A percentile compares a stretch with the other conserved stretches of the same genome.
Evolutionary conservation across 2,329 filamentous ascomycete genomes (phyloP).

Genomic region (Aspergillus ruber): DNA sequence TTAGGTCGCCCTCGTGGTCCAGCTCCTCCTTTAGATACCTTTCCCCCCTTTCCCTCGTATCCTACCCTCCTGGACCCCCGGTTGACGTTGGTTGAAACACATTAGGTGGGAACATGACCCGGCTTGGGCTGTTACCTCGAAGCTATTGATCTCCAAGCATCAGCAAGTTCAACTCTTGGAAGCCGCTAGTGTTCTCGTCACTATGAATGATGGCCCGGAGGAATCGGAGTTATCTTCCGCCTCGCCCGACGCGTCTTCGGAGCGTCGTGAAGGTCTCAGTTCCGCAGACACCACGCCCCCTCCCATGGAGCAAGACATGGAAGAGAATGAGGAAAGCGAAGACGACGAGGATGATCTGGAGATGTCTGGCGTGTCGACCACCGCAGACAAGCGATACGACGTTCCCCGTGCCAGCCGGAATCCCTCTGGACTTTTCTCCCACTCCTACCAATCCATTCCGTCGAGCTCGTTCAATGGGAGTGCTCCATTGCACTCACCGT

Average conservation of each 20-base stretch:
- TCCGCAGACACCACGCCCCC: slow-evolving; percentile 91
- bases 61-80: slow-evolving; percentile 11
- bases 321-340: slow-evolving; percentile 45
- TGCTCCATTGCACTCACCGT: slow-evolving; percentile 43
- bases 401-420: slow-evolving; percentile 15
- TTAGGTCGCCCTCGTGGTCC: slow-evolving; percentile 34
- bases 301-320: slow-evolving; percentile 57
- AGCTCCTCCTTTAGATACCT: slow-evolving; percentile 13
- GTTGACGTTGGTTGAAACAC: slow-evolving; percentile 35
- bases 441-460: slow-evolving; percentile 70
- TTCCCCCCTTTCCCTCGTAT: slow-evolving; percentile 19
- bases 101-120: slow-evolving; percentile 98
- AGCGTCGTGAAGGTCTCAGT: slow-evolving; percentile 65
- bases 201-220: slow-evolving; percentile 69
- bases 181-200: slow-evolving; percentile 89
- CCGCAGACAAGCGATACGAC: slow-evolving; percentile 52
- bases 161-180: slow-evolving; percentile 97
- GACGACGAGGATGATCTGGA: slow-evolving; percentile 28
- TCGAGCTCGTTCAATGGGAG: slow-evolving; percentile 53
- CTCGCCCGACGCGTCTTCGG: slow-evolving; percentile 77
- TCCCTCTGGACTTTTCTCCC: slow-evolving; percentile 52
- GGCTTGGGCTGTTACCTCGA: slow-evolving; percentile 94
- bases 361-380: slow-evolving; percentile 47
- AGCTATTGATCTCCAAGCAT: slow-evolving; percentile 97
- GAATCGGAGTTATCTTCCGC: slow-evolving; percentile 75